Percentiles rank a stretch among this genome's conserved stretches.
These are phyloP conservation scores for Aegilops bicornis DNA, from an alignment of 176 grass and related monocot species.

Conservation along the genomic window DNA sequence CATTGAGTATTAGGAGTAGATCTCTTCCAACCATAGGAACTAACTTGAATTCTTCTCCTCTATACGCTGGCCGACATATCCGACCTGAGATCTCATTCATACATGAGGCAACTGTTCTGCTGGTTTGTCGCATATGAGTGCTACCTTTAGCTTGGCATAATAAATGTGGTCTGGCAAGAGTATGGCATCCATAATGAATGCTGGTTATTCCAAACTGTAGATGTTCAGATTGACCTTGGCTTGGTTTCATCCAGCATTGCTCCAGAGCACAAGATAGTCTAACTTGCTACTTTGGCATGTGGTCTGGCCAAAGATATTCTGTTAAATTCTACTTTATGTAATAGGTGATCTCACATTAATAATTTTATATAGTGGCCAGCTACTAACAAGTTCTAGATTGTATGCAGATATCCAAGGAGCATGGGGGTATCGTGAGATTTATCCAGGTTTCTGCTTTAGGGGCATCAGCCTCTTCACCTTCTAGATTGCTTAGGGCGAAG, in stretches of 20 bases:
- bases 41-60: not conserved
- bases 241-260: not conserved
- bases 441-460: conserved; percentile 93
- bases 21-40: not conserved
- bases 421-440: conserved; percentile 94
- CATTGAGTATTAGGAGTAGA: not conserved
- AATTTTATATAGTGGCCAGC: not conserved
- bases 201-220: conserved; percentile 14
- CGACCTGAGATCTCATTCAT: not conserved
- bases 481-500: conserved; percentile 87
- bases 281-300: not conserved
- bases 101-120: not conserved
- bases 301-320: not conserved
- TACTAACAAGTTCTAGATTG: conserved; percentile 29
- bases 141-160: not conserved
- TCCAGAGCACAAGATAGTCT: not conserved
- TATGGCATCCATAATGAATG: too few species aligned
- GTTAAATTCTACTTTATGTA: not conserved
- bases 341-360: not conserved
- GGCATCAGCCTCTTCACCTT: conserved; percentile 73
- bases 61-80: not conserved
- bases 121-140: not conserved
- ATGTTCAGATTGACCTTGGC: not conserved
- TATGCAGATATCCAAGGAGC: conserved; percentile 88
- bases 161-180: not conserved